A percentile compares a stretch with the other conserved stretches of the same genome.
Conservation (phyloP, 371 early-diverging fungal species). For the Rhizopus arrhizus region DNA sequence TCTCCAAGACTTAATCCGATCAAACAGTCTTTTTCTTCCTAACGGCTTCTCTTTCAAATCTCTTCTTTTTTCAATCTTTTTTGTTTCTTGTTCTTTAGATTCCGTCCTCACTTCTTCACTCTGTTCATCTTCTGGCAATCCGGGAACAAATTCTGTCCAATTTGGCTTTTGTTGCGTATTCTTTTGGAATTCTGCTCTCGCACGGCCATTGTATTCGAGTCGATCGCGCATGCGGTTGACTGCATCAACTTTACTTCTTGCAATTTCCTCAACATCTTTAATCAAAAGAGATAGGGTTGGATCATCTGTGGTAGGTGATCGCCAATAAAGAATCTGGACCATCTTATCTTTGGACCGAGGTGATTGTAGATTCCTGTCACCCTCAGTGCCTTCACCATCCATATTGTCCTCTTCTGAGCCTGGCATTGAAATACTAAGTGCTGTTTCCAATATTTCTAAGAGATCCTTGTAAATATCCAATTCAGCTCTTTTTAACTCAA, state of each 20-base stretch:
- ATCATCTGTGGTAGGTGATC: conserved; percentile 50
- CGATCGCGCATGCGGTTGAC: conserved; percentile 57
- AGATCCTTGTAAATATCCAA: conserved; percentile 38
- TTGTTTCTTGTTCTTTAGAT: background rate
- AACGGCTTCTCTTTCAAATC: background rate
- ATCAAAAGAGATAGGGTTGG: conserved; percentile 23
- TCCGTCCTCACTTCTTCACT: background rate
- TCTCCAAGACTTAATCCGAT: conserved; percentile 34
- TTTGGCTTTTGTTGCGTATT: conserved; percentile 33
- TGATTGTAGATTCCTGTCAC: conserved; percentile 17
- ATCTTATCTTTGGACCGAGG: conserved; percentile 55
- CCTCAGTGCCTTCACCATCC: conserved; percentile 9
- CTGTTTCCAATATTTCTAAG: conserved; percentile 46
- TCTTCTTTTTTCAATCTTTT: background rate
- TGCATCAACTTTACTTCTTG: conserved; percentile 43
- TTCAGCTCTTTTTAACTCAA: conserved; percentile 28
- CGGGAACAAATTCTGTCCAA: conserved; percentile 50
- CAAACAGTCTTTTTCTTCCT: conserved; percentile 28
- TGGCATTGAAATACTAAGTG: conserved; percentile 59
- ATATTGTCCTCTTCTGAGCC: conserved; percentile 32
- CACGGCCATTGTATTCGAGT: conserved; percentile 44
- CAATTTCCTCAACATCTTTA: conserved; percentile 38
- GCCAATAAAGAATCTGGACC: conserved; percentile 62
- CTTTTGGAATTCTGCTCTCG: conserved; percentile 44
- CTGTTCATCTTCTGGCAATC: conserved; percentile 3